Conservation (phyloP, 495 filamentous ascomycete species). For the Aspergillus coremiiformis region DNA sequence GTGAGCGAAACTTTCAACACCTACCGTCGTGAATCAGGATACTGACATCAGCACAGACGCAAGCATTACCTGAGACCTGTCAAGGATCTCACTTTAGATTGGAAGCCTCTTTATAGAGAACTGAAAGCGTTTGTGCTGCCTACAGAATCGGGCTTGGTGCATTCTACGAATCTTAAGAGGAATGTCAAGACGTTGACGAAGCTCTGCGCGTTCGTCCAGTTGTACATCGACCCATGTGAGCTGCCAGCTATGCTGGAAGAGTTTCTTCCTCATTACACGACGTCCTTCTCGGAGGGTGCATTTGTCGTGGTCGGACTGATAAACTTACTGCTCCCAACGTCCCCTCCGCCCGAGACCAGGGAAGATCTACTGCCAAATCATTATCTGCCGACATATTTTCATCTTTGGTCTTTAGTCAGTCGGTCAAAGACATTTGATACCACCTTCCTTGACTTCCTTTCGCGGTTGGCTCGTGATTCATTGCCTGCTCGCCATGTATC, state of each 20-base stretch:
- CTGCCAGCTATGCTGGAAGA: conserved; percentile 86
- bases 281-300: conserved; percentile 79
- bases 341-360: conserved; percentile 63
- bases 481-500: conserved; percentile 64
- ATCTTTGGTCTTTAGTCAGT: conserved; percentile 90
- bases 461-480: conserved; percentile 76
- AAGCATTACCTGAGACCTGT: conserved; percentile 91
- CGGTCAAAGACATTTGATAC: conserved; percentile 83
- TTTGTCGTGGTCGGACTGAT: conserved; percentile 81
- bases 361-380: conserved; percentile 69
- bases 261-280: conserved; percentile 89
- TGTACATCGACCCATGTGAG: conserved; percentile 86
- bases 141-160: conserved; percentile 60
- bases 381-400: conserved; percentile 86
- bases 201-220: conserved; percentile 79
- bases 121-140: conserved; percentile 84
- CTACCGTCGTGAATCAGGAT: background rate
- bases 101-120: conserved; percentile 87
- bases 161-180: conserved; percentile 56
- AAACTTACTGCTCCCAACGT: conserved; percentile 81
- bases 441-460: conserved; percentile 82
- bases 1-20: conserved; percentile 40
- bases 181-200: conserved; percentile 73
- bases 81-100: conserved; percentile 84
- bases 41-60: conserved; percentile 55